phyloP scores from a whole-genome alignment of 257 asterid genomes.

The Solanum sitiens region DNA sequence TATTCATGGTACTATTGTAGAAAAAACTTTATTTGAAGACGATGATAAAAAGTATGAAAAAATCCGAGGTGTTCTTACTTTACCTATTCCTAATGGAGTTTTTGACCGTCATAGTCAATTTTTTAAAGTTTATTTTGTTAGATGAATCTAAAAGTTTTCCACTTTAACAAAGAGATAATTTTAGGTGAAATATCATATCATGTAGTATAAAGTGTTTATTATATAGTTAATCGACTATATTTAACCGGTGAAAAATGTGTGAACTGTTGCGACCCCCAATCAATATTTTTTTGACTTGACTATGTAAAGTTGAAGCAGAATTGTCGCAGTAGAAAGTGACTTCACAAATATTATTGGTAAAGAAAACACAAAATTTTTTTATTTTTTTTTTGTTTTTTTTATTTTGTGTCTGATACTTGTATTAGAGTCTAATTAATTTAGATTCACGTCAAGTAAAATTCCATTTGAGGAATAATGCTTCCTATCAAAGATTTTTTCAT shows the following conservation, averaged over 20 bases:
- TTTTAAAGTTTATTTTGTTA: background rate
- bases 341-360: background rate
- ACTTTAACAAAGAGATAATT: background rate
- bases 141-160: background rate
- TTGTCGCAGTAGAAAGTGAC: background rate
- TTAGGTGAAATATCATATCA: no score
- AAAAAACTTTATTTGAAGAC: no score
- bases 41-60: background rate
- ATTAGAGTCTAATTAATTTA: no score
- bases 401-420: no score
- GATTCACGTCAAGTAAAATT: no score
- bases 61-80: background rate
- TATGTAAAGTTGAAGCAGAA: background rate
- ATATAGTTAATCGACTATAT: background rate
- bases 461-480: no score
- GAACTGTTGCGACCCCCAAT: background rate
- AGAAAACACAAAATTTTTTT: background rate
- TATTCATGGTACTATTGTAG: no score
- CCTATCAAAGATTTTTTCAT: no score
- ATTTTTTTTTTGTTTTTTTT: no score
- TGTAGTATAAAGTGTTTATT: no score
- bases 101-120: background rate
- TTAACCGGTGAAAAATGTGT: background rate
- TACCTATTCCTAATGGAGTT: background rate
- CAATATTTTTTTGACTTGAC: background rate